These are phyloP conservation scores for Acanthamoeba lenticulata DNA, from an alignment of 208 protist genomes.

Conservation along the genomic window DNA sequence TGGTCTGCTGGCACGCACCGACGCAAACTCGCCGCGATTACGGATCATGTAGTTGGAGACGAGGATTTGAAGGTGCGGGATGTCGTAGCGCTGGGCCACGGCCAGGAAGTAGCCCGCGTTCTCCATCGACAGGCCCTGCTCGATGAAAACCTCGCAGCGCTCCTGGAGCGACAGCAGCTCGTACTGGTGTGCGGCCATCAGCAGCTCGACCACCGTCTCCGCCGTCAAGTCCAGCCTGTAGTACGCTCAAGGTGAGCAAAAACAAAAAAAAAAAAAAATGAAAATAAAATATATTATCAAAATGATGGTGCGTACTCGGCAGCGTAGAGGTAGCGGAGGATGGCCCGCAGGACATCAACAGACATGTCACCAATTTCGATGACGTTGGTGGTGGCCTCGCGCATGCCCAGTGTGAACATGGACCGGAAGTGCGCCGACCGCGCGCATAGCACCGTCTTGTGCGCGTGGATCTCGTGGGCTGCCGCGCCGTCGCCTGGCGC, in stretches of 20 bases:
- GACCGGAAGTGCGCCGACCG: background rate
- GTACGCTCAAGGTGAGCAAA: background rate
- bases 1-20: background rate
- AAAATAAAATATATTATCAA: no score
- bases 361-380: background rate
- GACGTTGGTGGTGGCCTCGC: background rate
- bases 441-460: background rate
- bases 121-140: background rate
- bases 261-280: background rate
- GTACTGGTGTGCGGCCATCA: background rate
- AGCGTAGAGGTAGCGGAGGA: background rate
- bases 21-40: background rate
- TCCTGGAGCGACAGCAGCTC: background rate
- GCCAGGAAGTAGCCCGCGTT: background rate
- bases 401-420: background rate
- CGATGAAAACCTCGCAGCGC: background rate
- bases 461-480: background rate
- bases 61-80: background rate
- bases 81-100: background rate
- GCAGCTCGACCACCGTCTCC: background rate
- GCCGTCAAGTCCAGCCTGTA: background rate
- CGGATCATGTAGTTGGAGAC: background rate
- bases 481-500: no score
- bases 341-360: background rate
- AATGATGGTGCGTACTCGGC: background rate